Evolutionary conservation across 805 yeast genomes (phyloP).

Genomic region (Wickerhamia fluorescens): DNA sequence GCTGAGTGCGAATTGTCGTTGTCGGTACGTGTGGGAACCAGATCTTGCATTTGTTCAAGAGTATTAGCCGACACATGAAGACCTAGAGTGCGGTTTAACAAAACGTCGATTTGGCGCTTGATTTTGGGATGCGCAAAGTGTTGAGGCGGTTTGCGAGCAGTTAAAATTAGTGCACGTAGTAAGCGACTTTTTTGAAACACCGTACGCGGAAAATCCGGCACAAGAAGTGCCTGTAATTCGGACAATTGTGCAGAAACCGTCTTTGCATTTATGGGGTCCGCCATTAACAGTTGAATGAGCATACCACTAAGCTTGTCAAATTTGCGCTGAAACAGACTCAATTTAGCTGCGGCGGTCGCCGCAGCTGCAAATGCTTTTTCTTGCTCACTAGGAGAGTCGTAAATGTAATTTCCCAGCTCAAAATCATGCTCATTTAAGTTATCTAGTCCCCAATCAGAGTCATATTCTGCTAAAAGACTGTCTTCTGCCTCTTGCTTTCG

Average conservation of each 20-base stretch:
- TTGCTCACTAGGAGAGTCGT: slow-evolving; percentile 26
- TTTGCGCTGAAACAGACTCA: slow-evolving; percentile 9
- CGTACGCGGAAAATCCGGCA: slow-evolving; percentile 20
- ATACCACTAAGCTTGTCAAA: slow-evolving; percentile 11
- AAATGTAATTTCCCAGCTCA: slow-evolving; percentile 27
- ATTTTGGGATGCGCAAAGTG: slow-evolving; percentile 10
- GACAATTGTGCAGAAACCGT: slow-evolving; percentile 12
- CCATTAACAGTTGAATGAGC: slow-evolving; percentile 11
- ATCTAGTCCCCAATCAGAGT: slow-evolving; percentile 40
- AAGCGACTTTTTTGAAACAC: slow-evolving; percentile 24
- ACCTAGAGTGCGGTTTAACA: background rate
- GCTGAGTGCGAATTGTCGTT: too few species aligned
- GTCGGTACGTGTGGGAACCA: too few species aligned
- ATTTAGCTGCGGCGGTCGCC: slow-evolving; percentile 20
- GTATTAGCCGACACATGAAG: too few species aligned
- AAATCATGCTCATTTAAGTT: slow-evolving; percentile 21
- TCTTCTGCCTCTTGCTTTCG: slow-evolving; percentile 13
- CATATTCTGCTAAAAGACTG: slow-evolving; percentile 13
- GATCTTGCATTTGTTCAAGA: too few species aligned
- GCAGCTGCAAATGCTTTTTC: slow-evolving; percentile 12
- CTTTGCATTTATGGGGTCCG: slow-evolving; percentile 9
- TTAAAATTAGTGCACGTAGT: slow-evolving; percentile 24
- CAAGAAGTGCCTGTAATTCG: slow-evolving; percentile 10
- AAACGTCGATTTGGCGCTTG: slow-evolving; percentile 3
- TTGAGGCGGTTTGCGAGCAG: slow-evolving; percentile 22